Base-by-base conservation (phyloP, 1,284 basidiomycete species). In the Ceratobasidium sp. region DNA sequence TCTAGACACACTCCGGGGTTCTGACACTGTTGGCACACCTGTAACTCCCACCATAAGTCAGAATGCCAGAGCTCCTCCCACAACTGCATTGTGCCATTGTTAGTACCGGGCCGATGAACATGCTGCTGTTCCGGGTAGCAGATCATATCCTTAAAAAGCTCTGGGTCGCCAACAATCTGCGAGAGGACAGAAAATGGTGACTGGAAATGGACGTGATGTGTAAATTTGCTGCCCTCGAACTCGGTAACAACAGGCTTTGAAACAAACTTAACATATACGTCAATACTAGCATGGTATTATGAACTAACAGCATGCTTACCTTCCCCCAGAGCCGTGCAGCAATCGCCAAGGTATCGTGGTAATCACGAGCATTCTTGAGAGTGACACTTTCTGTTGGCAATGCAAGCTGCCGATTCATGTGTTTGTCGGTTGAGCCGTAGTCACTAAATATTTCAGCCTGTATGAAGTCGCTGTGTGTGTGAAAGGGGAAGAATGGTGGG, bases 401-500 rank as follows among this genome's bases (percentile, higher is more conserved):
- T 9, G 51, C 22, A 24, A 56, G 31, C 19, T 56, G 54, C 3
- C 34, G 54, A 13, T 29, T 16, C 6, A 56, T 37, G 9, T 56
- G 54, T 1, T n/a, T 27, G 19, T 56, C 29, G n/a, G 34, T 19
- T 6, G 31, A 31, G 1, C 56, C 56, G 5, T 37, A 59, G 22
- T 59, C 31, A 39, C 56, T n/a, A 14, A 59, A 59, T 34, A 59
- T 39, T 22, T 59, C 34, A 6, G 56, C 56, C 24, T 59, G 56
- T 4, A 37, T 37, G 16, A 59, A 59, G 16, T 59, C 56, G 31
- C 31, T 27, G 11, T 31, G 27, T 1, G 54, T 56, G 5, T 16
- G 54, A 16, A 56, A 56, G 2, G 54, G 54, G 19, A 56, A 56
- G 8, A 9, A 56, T 29, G 54, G 29, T 14, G 54, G 54, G 24